These are phyloP conservation scores for Saccharomycopsis crataegensis DNA, from an alignment of 1,139 yeast genomes.

Conservation along the genomic window DNA sequence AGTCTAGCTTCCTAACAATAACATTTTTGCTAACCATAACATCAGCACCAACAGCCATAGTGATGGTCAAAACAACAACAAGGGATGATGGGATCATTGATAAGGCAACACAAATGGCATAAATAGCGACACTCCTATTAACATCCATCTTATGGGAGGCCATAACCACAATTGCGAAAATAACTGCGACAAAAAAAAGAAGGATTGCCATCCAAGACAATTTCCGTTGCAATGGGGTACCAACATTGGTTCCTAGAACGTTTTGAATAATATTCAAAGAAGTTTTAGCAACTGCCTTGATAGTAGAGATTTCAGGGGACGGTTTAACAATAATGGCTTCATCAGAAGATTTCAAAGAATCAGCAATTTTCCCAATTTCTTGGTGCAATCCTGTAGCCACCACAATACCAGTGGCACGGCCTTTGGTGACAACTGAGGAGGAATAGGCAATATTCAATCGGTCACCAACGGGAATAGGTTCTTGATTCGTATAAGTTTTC, in stretches of 20 bases:
- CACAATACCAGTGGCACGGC: slow-evolving; percentile 67
- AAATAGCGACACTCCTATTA: slow-evolving; percentile 65
- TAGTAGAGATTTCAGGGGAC: too few species aligned
- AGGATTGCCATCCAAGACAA: slow-evolving; percentile 64
- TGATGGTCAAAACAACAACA: slow-evolving; percentile 73
- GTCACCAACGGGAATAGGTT: slow-evolving; percentile 59
- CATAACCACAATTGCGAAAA: slow-evolving; percentile 75
- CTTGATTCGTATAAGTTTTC: slow-evolving; percentile 35
- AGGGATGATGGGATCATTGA: slow-evolving; percentile 82
- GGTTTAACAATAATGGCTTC: too few species aligned
- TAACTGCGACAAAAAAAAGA: slow-evolving; percentile 62
- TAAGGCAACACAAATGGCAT: slow-evolving; percentile 76
- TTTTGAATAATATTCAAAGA: too few species aligned
- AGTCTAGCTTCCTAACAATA: slow-evolving; percentile 70
- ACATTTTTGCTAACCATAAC: slow-evolving; percentile 68
- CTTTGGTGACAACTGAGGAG: slow-evolving; percentile 67
- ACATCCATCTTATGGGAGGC: slow-evolving; percentile 66
- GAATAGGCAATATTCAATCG: slow-evolving; percentile 67
- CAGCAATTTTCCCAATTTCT: slow-evolving; percentile 73
- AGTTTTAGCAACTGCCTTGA: too few species aligned
- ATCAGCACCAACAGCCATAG: slow-evolving; percentile 83
- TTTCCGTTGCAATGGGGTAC: slow-evolving; percentile 23
- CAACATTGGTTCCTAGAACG: too few species aligned
- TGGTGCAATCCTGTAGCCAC: slow-evolving; percentile 62
- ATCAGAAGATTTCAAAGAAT: slow-evolving; percentile 37